Conservation (phyloP, 192 early-diverging fungal species). For the Coemansia sp. region DNA sequence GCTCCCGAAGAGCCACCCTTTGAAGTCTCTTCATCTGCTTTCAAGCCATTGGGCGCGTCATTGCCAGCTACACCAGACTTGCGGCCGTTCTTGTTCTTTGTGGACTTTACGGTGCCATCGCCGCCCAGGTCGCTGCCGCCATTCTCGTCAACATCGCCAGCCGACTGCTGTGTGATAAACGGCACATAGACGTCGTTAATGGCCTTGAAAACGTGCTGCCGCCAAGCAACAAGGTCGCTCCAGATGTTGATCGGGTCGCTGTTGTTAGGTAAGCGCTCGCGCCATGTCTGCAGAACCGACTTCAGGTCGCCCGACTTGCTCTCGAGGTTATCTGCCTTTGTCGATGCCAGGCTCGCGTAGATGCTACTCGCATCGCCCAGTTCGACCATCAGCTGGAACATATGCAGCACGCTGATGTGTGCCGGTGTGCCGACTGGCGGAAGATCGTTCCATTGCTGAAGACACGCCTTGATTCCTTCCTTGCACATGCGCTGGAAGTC, state of each 20-base stretch:
- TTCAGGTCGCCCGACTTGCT: constrained; percentile 85
- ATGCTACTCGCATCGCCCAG: constrained; percentile 90
- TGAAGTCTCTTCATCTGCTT: constrained; percentile 13
- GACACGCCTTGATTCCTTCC: constrained; percentile 79
- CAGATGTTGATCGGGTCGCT: constrained; percentile 99
- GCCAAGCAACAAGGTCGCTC: constrained; percentile 97
- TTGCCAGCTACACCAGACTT: constrained; percentile 19
- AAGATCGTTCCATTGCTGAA: constrained; percentile 88
- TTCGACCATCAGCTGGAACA: constrained; percentile 97
- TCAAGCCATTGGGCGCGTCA: constrained; percentile 18
- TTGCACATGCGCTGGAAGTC: constrained; percentile 81
- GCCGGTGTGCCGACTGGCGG: constrained; percentile 82
- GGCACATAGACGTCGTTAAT: constrained; percentile 96
- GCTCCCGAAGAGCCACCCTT: constrained; percentile 1
- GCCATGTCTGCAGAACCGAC: constrained; percentile 87
- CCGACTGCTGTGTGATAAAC: constrained; percentile 58
- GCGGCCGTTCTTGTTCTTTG: constrained; percentile 28
- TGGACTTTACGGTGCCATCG: constrained; percentile 1
- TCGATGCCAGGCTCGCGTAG: constrained; percentile 73
- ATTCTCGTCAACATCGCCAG: constrained; percentile 10
- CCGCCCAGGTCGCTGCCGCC: constrained; percentile 8
- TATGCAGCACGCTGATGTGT: constrained; percentile 83
- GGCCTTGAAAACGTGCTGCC: constrained; percentile 94
- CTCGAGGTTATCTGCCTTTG: constrained; percentile 83
- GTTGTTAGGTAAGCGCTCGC: constrained; percentile 92